phyloP scores from a whole-genome alignment of 2,329 filamentous ascomycete genomes.

The Rachicladosporium sp. region DNA sequence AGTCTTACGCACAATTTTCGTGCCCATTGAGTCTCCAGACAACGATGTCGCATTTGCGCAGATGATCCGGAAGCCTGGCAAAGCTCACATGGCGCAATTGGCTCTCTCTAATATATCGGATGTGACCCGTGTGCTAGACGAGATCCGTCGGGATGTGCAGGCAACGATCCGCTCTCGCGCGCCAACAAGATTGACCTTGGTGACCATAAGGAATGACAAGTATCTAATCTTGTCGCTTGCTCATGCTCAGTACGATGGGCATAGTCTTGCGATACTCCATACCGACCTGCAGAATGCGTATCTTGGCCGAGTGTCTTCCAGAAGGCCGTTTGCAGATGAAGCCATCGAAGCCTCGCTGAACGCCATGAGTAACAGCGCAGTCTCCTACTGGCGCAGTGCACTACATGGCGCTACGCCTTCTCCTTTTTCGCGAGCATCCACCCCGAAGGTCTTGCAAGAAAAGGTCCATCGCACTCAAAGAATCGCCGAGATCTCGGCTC shows the following conservation, averaged over 20 bases:
- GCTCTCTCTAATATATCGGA: slow-evolving; percentile 14
- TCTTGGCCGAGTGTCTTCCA: slow-evolving; percentile 5
- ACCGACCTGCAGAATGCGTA: slow-evolving; percentile 59
- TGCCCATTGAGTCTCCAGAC: slow-evolving; percentile 49
- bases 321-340: slow-evolving; percentile 38
- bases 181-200: slow-evolving; percentile 27
- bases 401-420: slow-evolving; percentile 41
- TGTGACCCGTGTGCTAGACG: slow-evolving; percentile 21
- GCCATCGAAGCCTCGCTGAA: slow-evolving; percentile 45
- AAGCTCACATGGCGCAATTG: slow-evolving; percentile 26
- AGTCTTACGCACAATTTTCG: slow-evolving; percentile 65
- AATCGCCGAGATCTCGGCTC: slow-evolving; percentile 30
- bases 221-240: slow-evolving; percentile 59
- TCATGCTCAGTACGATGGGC: slow-evolving; percentile 83
- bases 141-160: slow-evolving; percentile 25
- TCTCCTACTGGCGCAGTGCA: slow-evolving; percentile 58
- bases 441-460: not conserved
- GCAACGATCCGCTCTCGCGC: slow-evolving; percentile 18
- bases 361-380: slow-evolving; percentile 35
- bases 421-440: slow-evolving; percentile 23
- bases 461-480: slow-evolving; percentile 34
- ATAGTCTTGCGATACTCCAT: slow-evolving; percentile 66
- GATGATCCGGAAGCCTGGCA: slow-evolving; percentile 29
- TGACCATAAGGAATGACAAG: slow-evolving; percentile 21
- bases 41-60: slow-evolving; percentile 47